Conservation (phyloP, 2,329 filamentous ascomycete genomes). For the Cladophialophora immunda region DNA sequence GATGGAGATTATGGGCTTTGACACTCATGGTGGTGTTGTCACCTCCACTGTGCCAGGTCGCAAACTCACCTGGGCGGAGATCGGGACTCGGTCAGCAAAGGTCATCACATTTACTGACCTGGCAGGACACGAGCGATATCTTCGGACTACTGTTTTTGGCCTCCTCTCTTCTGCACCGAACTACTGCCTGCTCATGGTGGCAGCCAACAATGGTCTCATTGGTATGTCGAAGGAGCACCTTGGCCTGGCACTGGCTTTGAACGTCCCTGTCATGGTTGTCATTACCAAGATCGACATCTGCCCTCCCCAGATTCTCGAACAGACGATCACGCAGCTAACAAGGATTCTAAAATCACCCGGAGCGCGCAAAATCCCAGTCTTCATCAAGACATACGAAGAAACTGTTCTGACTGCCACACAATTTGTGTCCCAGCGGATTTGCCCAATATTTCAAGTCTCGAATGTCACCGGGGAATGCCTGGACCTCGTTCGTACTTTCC, state of each 20-base stretch:
- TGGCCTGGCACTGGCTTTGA: constrained; percentile 90
- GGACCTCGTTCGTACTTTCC: constrained; percentile 87
- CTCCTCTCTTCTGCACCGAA: constrained; percentile 93
- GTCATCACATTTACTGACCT: constrained; percentile 96
- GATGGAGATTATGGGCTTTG: constrained; percentile 99
- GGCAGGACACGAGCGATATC: constrained; percentile 92
- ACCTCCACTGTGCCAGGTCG: constrained; percentile 82
- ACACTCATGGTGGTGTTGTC: constrained; percentile 83
- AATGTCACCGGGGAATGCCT: constrained; percentile 95
- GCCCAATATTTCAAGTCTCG: constrained; percentile 96
- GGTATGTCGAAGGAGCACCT: constrained; percentile 99
- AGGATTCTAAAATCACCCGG: constrained; percentile 94
- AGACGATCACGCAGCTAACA: constrained; percentile 89
- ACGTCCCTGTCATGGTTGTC: constrained; percentile 97
- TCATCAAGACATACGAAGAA: constrained; percentile 89
- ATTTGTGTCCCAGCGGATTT: constrained; percentile 94
- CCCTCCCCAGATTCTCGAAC: constrained; percentile 90
- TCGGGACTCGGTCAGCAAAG: constrained; percentile 91
- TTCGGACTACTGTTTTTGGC: constrained; percentile 95
- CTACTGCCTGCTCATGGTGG: constrained; percentile 97
- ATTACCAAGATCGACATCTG: constrained; percentile 99
- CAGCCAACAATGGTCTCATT: constrained; percentile 94
- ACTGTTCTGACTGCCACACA: constrained; percentile 95
- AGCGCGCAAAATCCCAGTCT: constrained; percentile 93
- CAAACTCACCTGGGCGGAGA: constrained; percentile 95